A percentile compares a stretch with the other conserved stretches of the same genome.
phyloP scores from a whole-genome alignment of 306 rosid species.

The Dryas alaskensis region DNA sequence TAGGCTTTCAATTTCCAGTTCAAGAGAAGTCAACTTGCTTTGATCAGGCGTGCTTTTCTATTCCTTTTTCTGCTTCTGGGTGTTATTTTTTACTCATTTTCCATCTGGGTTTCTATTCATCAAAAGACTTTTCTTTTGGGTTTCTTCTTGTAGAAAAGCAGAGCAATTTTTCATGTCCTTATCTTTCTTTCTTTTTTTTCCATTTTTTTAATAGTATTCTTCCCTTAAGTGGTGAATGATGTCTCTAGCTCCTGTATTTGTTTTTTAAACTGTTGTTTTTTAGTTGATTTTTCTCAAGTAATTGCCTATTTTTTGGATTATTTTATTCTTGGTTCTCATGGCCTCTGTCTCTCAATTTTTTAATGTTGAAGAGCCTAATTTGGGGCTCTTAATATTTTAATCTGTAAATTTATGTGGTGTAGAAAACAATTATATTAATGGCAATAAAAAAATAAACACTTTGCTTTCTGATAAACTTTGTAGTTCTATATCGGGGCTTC shows the following conservation, averaged over 20 bases:
- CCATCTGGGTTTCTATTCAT: slow-evolving; percentile 14
- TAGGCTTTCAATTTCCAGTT: slow-evolving; percentile 24
- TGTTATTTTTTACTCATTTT: background rate
- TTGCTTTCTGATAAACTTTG: background rate
- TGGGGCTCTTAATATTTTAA: slow-evolving; percentile 7
- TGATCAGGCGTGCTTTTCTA: slow-evolving; percentile 9
- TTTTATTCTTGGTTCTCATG: slow-evolving; percentile 13
- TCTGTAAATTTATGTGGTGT: background rate
- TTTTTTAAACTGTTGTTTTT: background rate
- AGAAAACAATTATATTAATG: background rate
- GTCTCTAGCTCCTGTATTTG: slow-evolving; percentile 1
- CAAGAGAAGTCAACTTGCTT: slow-evolving; percentile 5
- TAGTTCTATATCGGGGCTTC: slow-evolving; percentile 1
- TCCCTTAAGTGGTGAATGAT: background rate
- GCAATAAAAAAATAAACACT: background rate
- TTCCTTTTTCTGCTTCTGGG: slow-evolving; percentile 18
- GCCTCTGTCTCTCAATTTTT: slow-evolving; percentile 6
- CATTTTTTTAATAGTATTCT: background rate
- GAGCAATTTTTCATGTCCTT: background rate
- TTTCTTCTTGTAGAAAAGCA: background rate
- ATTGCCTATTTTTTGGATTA: background rate
- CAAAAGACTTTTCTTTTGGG: background rate
- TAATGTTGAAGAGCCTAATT: slow-evolving; percentile 2
- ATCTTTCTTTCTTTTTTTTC: background rate
- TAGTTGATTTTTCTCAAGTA: background rate